phyloP scores from a whole-genome alignment of 1,139 yeast genomes.

The Debaryomyces psychrophilus region DNA sequence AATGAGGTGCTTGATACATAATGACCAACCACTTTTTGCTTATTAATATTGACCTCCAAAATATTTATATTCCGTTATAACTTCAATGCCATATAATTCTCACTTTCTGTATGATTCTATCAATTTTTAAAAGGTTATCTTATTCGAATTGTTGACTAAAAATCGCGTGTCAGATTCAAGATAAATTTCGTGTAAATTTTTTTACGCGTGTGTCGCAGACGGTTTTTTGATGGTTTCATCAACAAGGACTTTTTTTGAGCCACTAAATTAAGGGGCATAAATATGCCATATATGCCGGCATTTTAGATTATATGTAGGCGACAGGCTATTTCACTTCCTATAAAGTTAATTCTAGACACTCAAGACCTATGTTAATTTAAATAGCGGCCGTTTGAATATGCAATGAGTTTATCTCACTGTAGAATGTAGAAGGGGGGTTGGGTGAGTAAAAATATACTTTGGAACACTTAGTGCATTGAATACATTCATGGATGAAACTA shows the following conservation, averaged over 20 bases:
- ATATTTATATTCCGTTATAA: neutral
- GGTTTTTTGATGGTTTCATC: slow-evolving; percentile 3
- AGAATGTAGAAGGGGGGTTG: slow-evolving; percentile 2
- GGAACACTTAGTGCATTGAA: neutral
- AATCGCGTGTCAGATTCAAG: neutral
- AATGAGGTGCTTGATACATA: slow-evolving; percentile 12
- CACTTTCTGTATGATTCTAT: neutral
- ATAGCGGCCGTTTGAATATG: neutral
- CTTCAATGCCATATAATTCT: neutral
- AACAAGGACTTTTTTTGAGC: neutral
- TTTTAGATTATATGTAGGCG: neutral
- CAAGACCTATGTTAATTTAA: neutral
- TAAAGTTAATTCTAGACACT: slow-evolving; percentile 3
- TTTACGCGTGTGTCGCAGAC: slow-evolving; percentile 5
- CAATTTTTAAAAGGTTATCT: neutral
- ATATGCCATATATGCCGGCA: neutral
- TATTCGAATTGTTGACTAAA: neutral
- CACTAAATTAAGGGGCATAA: slow-evolving; percentile 1
- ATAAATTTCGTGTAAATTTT: slow-evolving; percentile 5
- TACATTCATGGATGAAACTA: neutral
- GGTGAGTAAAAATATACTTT: neutral
- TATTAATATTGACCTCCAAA: neutral
- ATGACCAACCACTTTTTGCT: neutral
- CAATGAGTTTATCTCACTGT: slow-evolving; percentile 1
- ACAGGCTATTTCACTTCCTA: slow-evolving; percentile 1